Conservation (phyloP, 129 eudicot species). For the Deinandra increscens region DNA sequence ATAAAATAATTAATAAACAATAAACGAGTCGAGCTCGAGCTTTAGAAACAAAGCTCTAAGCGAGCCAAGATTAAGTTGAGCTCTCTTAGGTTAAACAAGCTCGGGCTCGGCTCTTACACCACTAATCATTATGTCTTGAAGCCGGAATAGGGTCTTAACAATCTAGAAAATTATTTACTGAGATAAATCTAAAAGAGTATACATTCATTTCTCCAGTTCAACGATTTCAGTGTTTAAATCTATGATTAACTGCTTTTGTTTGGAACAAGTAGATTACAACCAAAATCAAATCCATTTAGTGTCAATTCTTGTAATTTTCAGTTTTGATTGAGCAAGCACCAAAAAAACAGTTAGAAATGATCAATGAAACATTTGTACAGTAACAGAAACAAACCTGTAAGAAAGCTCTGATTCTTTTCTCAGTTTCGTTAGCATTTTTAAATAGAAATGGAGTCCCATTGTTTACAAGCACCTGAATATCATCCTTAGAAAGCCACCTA, state of each 20-base stretch:
- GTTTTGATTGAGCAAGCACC: background rate
- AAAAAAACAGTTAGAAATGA: background rate
- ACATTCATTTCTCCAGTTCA: background rate
- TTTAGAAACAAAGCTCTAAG: too few relatives aligned
- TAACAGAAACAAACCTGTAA: constrained; percentile 34
- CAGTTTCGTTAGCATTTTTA: constrained; percentile 55
- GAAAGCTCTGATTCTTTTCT: constrained; percentile 64
- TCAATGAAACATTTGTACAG: background rate
- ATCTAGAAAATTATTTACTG: background rate
- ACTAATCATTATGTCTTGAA: background rate
- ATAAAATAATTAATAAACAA: too few relatives aligned
- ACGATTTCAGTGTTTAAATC: background rate
- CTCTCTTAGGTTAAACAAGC: too few relatives aligned
- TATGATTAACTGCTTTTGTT: background rate
- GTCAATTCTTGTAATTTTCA: background rate
- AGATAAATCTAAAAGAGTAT: background rate
- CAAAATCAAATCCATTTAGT: background rate
- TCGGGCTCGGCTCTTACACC: too few relatives aligned
- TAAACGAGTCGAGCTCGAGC: too few relatives aligned
- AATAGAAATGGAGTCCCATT: constrained; percentile 78
- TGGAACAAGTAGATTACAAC: background rate
- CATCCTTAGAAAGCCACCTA: constrained; percentile 68
- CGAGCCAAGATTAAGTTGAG: too few relatives aligned
- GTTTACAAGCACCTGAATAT: constrained; percentile 59
- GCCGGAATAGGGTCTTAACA: background rate